phyloP scores from a whole-genome alignment of 805 yeast genomes.

The Metschnikowia corniflorae region DNA sequence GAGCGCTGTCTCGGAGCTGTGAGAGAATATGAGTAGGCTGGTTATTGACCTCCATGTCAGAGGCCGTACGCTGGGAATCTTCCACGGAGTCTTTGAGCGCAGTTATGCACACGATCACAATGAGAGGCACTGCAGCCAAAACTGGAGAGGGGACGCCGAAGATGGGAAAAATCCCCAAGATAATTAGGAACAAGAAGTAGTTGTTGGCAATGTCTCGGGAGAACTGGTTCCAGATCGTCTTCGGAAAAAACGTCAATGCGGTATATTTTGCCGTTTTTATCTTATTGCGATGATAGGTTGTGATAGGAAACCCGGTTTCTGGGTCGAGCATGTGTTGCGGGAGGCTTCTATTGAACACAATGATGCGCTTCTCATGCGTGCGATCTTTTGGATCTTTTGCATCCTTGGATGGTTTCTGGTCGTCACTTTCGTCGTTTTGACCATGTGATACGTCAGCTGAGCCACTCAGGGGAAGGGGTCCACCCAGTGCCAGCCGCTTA shows the following conservation, averaged over 20 bases:
- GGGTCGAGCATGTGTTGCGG: constrained; percentile 54
- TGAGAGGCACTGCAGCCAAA: constrained; percentile 74
- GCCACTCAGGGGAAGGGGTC: too few species aligned
- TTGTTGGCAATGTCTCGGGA: constrained; percentile 52
- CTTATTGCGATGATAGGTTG: constrained; percentile 50
- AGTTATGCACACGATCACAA: constrained; percentile 71
- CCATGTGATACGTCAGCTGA: too few species aligned
- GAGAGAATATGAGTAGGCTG: constrained; percentile 62
- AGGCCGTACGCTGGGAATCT: constrained; percentile 61
- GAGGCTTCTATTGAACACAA: constrained; percentile 49
- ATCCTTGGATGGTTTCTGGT: constrained; percentile 7
- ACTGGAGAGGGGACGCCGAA: constrained; percentile 76
- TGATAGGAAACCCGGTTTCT: constrained; percentile 26
- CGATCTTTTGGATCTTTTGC: constrained; percentile 30
- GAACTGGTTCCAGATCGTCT: constrained; percentile 52
- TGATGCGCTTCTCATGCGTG: constrained; percentile 12
- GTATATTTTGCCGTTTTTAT: constrained; percentile 63
- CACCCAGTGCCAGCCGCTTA: too few species aligned
- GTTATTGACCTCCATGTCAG: constrained; percentile 70
- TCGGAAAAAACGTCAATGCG: constrained; percentile 54
- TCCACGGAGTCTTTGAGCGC: constrained; percentile 77
- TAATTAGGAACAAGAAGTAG: constrained; percentile 54
- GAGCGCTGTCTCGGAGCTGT: constrained; percentile 36
- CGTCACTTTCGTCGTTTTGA: constrained; percentile 23
- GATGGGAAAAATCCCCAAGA: constrained; percentile 49